Base-by-base conservation (phyloP, 208 protist genomes). In the Acanthamoeba castellanii region DNA sequence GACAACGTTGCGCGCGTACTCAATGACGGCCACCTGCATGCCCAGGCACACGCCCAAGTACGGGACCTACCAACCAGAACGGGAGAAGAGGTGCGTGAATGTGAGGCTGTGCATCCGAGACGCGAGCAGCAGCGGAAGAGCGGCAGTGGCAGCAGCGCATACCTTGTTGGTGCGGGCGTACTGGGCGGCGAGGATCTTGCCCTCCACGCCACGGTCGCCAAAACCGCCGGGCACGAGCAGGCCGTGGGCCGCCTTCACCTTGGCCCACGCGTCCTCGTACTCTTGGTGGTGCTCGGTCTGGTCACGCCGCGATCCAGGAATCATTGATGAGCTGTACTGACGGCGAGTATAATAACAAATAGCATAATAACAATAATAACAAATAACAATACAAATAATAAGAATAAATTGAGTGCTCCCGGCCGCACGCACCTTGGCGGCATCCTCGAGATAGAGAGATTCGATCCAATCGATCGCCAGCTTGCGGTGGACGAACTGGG, bases 211-310 rank as follows among this genome's bases (percentile, higher is more conserved):
- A 64, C 99, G 98, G 42, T 98, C 96, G 59, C 99, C 99, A 97
- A 99, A 99, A 55, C 99, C 99, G 91, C 99, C 99, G 22, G 99
- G 99, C 5, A 99, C 98, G 57, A 99, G 98, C 66, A 99, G 98
- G 93, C 99, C 99, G 94, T 99, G 97, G 85, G 97, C 98, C 74
- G 94, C 92, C n/a, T 98, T 94, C 0, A 98, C 37, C 32, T 25
- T 87, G 22, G 94, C 59, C 98, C 97, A 98, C 22, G 97, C 95
- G 5, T 96, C 89, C 42, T 87, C 47, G 74, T 97, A 95, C n/a
- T 95, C 37, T 16, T 70, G 37, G 11, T 92, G 42, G 45, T 96
- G 52, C 22, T 95, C 91, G 13, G 50, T 18, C 42, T 92, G 32
- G 11, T 42, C 76, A 90, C 3, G 42, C 20, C 30, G 37, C 37